A percentile compares a stretch with the other conserved stretches of the same genome.
phyloP scores from a whole-genome alignment of 176 grass and related monocot species.

The barley (Hordeum vulgare) region MorexV3_pseudomolecules_assembly NC_058518.1:36891581-36892080 shows the following conservation, averaged over 20 bases:
- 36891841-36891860: conserved; percentile 62
- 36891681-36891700: conserved; percentile 38
- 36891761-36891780: conserved; percentile 67
- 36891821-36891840: conserved; percentile 59
- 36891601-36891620: conserved; percentile 84
- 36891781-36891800: conserved; percentile 51
- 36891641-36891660: conserved; percentile 92
- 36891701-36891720: conserved; percentile 58
- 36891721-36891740: conserved; percentile 74
- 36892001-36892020: conserved; percentile 80
- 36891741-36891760: conserved; percentile 85
- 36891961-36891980: conserved; percentile 68
- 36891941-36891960: conserved; percentile 48
- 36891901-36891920: conserved; percentile 78
- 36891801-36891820: conserved; percentile 71
- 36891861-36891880: conserved; percentile 52
- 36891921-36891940: conserved; percentile 72
- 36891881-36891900: conserved; percentile 48
- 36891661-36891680: conserved; percentile 75
- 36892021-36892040: conserved; percentile 52
- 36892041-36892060: conserved; percentile 52
- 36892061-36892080: conserved; percentile 63
- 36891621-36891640: conserved; percentile 68
- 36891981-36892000: conserved; percentile 70
- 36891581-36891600: conserved; percentile 76